phyloP scores from a whole-genome alignment of 2,329 filamentous ascomycete species.

The Ceratocystis alfenasii region DNA sequence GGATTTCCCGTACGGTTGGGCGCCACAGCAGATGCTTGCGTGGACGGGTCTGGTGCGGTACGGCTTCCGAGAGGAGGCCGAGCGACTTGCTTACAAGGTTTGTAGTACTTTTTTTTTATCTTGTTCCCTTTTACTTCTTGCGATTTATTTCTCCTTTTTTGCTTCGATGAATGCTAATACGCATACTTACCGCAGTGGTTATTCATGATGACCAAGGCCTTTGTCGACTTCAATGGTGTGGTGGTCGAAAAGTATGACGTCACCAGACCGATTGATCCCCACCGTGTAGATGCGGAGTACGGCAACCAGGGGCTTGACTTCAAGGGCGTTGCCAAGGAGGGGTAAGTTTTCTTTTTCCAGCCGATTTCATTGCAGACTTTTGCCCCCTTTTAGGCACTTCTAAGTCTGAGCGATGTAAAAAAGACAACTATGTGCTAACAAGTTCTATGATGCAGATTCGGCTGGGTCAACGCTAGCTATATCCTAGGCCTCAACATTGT shows the following conservation, averaged over 20 bases:
- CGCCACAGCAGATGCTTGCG: constrained; percentile 93
- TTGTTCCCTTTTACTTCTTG: neutral
- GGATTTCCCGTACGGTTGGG: constrained; percentile 98
- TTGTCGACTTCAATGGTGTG: constrained; percentile 95
- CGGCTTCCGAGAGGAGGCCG: constrained; percentile 79
- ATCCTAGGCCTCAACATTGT: constrained; percentile 84
- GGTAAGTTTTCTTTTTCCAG: constrained; percentile 47
- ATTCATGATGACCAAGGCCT: constrained; percentile 96
- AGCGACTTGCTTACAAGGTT: constrained; percentile 71
- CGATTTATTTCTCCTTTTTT: neutral
- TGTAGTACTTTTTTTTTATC: neutral
- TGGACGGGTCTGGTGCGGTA: constrained; percentile 91
- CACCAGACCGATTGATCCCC: constrained; percentile 75
- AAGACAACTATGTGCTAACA: constrained; percentile 26
- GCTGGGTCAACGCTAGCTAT: constrained; percentile 98
- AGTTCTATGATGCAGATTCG: constrained; percentile 51
- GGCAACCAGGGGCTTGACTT: constrained; percentile 94
- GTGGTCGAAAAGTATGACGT: constrained; percentile 99
- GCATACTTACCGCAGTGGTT: constrained; percentile 47
- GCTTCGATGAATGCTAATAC: neutral
- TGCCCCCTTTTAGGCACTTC: neutral
- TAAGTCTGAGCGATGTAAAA: neutral
- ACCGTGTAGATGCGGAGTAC: constrained; percentile 92
- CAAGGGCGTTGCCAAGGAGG: constrained; percentile 89
- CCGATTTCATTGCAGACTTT: neutral